Evolutionary conservation across 176 grass and related monocot species (phyloP).

Genomic region (Eleusine indica): DNA sequence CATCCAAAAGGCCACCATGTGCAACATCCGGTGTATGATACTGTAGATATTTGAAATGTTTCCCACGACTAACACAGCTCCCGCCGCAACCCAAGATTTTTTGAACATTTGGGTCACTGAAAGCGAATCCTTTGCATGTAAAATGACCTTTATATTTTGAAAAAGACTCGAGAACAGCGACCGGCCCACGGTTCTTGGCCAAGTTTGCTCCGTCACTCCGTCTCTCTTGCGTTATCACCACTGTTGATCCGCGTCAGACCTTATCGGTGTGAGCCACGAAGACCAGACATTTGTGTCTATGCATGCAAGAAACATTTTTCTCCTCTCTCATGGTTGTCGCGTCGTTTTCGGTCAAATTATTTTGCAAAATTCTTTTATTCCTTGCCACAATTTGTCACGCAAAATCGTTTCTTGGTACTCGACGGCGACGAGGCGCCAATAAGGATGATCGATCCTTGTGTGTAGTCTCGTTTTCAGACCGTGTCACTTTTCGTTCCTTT

Average conservation of each 20-base stretch:
- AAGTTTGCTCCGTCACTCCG: background rate
- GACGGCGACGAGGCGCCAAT: background rate
- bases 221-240: slow-evolving; percentile 27
- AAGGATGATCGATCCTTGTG: background rate
- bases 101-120: background rate
- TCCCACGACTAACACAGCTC: background rate
- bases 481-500: background rate
- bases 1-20: background rate
- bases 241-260: slow-evolving; percentile 22
- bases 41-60: slow-evolving; percentile 40
- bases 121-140: background rate
- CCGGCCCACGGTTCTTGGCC: background rate
- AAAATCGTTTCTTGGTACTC: background rate
- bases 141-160: background rate
- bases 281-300: no score
- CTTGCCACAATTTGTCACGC: background rate
- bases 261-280: slow-evolving; percentile 15
- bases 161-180: background rate
- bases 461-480: background rate
- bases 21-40: background rate
- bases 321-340: background rate
- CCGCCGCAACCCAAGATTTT: background rate
- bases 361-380: background rate
- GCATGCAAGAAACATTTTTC: background rate
- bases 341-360: background rate